Evolutionary conservation across 306 rosid genomes (phyloP).

Genomic region (Adenanthera pavonina): DNA sequence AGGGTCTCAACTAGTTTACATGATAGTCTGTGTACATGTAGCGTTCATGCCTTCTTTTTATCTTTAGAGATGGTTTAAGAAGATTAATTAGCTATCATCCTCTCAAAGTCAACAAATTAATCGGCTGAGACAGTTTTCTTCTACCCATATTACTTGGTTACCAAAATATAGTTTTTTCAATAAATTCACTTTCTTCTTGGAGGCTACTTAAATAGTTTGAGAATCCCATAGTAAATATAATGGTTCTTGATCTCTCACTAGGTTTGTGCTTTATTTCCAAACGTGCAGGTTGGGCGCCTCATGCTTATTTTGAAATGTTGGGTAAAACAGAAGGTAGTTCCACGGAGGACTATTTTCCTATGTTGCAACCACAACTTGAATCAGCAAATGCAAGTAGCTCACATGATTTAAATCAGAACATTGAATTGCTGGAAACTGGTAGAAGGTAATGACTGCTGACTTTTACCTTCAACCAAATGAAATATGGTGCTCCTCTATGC

Average conservation of each 20-base stretch:
- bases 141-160: neutral
- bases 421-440: slow-evolving; percentile 2
- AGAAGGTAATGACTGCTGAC: slow-evolving; percentile 14
- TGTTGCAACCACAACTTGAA: slow-evolving; percentile 19
- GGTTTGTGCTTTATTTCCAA: neutral
- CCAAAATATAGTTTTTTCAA: neutral
- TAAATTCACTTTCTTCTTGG: neutral
- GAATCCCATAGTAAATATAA: neutral
- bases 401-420: neutral
- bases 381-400: slow-evolving; percentile 6
- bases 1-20: neutral
- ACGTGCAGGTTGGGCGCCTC: slow-evolving; percentile 49
- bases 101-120: slow-evolving; percentile 20
- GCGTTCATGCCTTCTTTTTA: neutral
- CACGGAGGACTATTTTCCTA: slow-evolving; percentile 3
- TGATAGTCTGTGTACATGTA: neutral
- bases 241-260: slow-evolving; percentile 2
- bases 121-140: neutral
- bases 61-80: neutral
- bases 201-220: neutral
- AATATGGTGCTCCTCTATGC: neutral
- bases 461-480: neutral
- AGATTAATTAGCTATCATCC: neutral
- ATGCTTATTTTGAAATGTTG: slow-evolving; percentile 41
- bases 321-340: slow-evolving; percentile 21